phyloP scores from a whole-genome alignment of 768 basidiomycete genomes.

The Gloeopeniophorella convolvens region DNA sequence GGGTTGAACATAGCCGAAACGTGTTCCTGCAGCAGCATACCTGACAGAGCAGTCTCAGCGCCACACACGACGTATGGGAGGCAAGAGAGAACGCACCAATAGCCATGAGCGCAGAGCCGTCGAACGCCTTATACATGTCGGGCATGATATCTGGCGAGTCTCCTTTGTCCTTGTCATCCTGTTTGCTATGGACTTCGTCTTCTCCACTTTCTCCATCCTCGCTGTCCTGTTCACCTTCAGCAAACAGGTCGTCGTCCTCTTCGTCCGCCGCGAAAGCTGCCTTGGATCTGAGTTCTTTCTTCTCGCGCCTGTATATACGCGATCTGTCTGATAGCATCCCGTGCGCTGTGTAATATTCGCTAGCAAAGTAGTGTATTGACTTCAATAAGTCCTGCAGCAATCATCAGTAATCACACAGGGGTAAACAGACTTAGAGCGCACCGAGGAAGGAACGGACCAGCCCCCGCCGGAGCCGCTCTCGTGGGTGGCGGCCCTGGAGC shows the following conservation, averaged over 20 bases:
- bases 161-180: conserved; percentile 20
- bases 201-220: conserved; percentile 14
- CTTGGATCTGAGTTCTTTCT: conserved; percentile 29
- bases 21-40: conserved; percentile 65
- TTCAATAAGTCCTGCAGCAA: conserved; percentile 45
- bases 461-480: background rate
- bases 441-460: conserved; percentile 41
- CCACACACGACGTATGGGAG: background rate
- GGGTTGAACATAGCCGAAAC: conserved; percentile 39
- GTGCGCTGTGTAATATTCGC: conserved; percentile 52
- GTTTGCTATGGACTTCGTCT: conserved; percentile 5
- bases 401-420: conserved; percentile 8
- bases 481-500: background rate
- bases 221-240: conserved; percentile 3
- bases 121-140: conserved; percentile 73
- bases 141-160: conserved; percentile 20
- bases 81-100: conserved; percentile 43
- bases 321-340: conserved; percentile 52
- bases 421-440: conserved; percentile 26
- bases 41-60: conserved; percentile 28
- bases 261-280: conserved; percentile 18
- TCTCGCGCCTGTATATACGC: conserved; percentile 39
- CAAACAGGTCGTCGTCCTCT: conserved; percentile 18
- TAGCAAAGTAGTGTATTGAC: conserved; percentile 45
- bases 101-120: conserved; percentile 67